These are phyloP conservation scores for Suillus ampliporus DNA, from an alignment of 768 basidiomycete species.

Conservation along the genomic window DNA sequence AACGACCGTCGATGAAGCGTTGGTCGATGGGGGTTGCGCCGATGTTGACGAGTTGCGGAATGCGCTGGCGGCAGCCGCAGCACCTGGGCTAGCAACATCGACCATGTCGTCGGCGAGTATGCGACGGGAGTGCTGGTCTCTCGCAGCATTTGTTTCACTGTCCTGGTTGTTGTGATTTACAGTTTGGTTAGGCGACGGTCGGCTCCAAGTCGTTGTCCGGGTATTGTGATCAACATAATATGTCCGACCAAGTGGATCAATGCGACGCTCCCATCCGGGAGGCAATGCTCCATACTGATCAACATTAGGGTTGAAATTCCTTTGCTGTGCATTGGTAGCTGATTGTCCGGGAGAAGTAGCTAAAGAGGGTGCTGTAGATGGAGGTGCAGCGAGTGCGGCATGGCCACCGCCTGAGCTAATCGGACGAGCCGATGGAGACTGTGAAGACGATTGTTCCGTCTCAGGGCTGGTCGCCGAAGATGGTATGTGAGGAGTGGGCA, in stretches of 20 bases:
- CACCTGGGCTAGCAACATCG: constrained; percentile 63
- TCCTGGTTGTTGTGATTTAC: constrained; percentile 75
- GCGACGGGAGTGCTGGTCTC: constrained; percentile 85
- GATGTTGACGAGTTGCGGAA: constrained; percentile 46
- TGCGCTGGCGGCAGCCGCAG: constrained; percentile 44
- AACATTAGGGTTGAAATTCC: constrained; percentile 93
- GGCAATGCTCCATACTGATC: constrained; percentile 95
- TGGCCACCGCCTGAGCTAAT: constrained; percentile 39
- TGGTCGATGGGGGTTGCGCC: constrained; percentile 33
- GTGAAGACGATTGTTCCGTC: constrained; percentile 31
- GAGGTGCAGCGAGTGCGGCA: constrained; percentile 24
- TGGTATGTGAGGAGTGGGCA: constrained; percentile 42
- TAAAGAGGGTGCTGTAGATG: constrained; percentile 22
- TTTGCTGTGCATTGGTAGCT: constrained; percentile 57
- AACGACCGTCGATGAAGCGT: constrained; percentile 51
- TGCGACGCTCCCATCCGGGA: constrained; percentile 93
- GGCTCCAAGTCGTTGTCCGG: constrained; percentile 96
- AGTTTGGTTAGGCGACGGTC: constrained; percentile 80
- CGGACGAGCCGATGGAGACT: constrained; percentile 39
- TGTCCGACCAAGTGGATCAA: constrained; percentile 93
- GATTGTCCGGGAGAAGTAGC: constrained; percentile 45
- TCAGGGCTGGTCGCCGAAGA: constrained; percentile 33
- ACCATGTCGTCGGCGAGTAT: constrained; percentile 85
- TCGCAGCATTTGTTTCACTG: constrained; percentile 82
- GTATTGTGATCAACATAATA: constrained; percentile 99